Conservation (phyloP, 352 stramenopile genomes). For the Phytophthora colocasiae region DNA sequence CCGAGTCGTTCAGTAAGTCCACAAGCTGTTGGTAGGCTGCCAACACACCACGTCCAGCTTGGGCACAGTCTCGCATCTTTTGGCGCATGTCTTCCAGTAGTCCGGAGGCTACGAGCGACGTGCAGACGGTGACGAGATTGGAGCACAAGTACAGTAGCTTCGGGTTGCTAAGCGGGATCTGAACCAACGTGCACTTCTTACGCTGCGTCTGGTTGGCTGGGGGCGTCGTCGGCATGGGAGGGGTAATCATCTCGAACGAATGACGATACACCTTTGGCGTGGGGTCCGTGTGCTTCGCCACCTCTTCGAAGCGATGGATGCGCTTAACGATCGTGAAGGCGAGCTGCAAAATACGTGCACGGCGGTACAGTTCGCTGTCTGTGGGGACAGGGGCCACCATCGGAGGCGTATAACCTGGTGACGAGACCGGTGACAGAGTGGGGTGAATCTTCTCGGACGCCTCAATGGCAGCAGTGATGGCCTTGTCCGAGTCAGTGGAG, state of each 20-base stretch:
- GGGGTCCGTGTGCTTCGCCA: conserved; percentile 45
- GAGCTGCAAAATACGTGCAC: conserved; percentile 63
- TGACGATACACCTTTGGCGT: conserved; percentile 53
- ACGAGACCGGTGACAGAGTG: conserved; percentile 35
- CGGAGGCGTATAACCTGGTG: conserved; percentile 26
- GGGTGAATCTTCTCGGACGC: conserved; percentile 63
- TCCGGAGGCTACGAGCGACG: conserved; percentile 42
- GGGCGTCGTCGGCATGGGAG: conserved; percentile 30
- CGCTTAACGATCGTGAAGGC: conserved; percentile 66
- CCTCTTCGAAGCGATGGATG: conserved; percentile 67
- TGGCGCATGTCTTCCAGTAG: conserved; percentile 58
- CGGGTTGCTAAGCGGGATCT: conserved; percentile 68
- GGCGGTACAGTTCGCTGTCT: conserved; percentile 60
- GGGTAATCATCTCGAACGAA: conserved; percentile 71
- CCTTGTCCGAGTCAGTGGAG: conserved; percentile 74
- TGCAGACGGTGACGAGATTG: conserved; percentile 59
- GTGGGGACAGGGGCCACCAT: conserved; percentile 37
- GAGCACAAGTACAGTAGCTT: conserved; percentile 66
- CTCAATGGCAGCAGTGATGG: conserved; percentile 55
- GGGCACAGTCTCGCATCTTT: conserved; percentile 53
- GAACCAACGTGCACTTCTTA: conserved; percentile 50
- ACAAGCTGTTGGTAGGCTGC: conserved; percentile 57
- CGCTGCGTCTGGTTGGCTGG: conserved; percentile 17
- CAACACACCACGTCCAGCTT: conserved; percentile 43
- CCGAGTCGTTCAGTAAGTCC: conserved; percentile 53